Evolutionary conservation across 305 asterid species (phyloP), one percentile per base, ranked within the genome.

Genomic region (Fraxinus albicans): DNA sequence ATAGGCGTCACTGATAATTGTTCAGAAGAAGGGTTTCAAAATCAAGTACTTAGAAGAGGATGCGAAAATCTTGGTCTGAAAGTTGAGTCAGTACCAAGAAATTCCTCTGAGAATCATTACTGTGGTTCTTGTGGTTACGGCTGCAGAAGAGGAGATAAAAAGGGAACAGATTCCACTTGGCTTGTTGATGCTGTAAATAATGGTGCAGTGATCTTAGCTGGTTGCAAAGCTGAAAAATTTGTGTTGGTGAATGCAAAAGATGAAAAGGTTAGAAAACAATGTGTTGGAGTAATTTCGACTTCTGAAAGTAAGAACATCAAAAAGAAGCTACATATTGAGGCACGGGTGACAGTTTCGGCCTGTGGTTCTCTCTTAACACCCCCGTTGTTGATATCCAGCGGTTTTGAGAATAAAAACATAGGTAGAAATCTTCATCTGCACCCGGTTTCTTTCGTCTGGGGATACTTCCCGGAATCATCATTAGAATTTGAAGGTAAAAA

Each of bases 121-220:
- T 95, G 99, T 34, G 97, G 99, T 77, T 93, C 99, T 29, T 95
- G 99, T 82, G 79, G 97, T 75, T 93, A 90, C 36, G 98, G 99
- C 60, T 95, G 99, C 88, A 90, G 88, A 88, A 87, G 90, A 60
- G 99, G 97, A 17, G 97, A 94, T 77, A 95, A 95, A 82, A 94
- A 89, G 69, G 99, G 99, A 23, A 82, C 93, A 0, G 97, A 92
- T 31, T 65, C 92, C 35, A 95, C 99, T 6, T 95, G 97, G 96
- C 93, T 95, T 2, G 96, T 94, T 4, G 98, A 95, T 80, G 99
- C 99, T 23, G 98, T 95, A 12, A 27, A 86, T 12, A 83, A 91
- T 4, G 94, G 95, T 3, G 96, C 98, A 0, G 93, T 95, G 7
- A 92, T 95, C 82, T 65, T 95, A 82, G 74, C 97, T 1, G 96